Conservation (phyloP, 2,329 filamentous ascomycete genomes). For the Fusarium ambrosium region DNA sequence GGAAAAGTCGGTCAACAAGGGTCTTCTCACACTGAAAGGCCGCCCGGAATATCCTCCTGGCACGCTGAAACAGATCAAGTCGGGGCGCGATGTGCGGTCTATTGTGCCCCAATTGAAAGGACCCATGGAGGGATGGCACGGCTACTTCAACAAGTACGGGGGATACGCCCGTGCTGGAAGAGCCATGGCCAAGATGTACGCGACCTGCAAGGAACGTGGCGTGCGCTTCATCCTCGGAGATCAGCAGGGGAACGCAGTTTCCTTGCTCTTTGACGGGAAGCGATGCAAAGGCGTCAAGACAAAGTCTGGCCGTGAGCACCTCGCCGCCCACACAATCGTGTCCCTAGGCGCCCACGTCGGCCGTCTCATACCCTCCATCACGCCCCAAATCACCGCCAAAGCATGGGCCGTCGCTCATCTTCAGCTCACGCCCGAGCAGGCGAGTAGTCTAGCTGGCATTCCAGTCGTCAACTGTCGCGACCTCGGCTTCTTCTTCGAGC, state of each 20-base stretch:
- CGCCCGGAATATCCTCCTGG: conserved; percentile 56
- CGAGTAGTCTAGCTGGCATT: conserved; percentile 65
- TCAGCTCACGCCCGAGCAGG: conserved; percentile 66
- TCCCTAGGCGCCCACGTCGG: conserved; percentile 64
- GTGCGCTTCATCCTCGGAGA: conserved; percentile 56
- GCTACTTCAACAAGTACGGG: conserved; percentile 70
- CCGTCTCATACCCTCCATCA: conserved; percentile 61
- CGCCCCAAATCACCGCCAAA: conserved; percentile 64
- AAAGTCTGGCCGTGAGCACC: conserved; percentile 12
- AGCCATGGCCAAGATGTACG: conserved; percentile 62
- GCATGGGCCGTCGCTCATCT: conserved; percentile 71
- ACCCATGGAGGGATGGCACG: conserved; percentile 63
- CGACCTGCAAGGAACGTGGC: conserved; percentile 53
- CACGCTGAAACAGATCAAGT: conserved; percentile 55
- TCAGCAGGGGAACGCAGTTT: conserved; percentile 16
- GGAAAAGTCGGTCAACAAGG: conserved; percentile 57
- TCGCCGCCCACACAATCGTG: conserved; percentile 58
- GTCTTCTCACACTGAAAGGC: conserved; percentile 46
- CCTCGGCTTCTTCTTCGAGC: conserved; percentile 74
- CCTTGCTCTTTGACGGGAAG: conserved; percentile 2
- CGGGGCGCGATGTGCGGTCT: conserved; percentile 54
- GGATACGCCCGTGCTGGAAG: conserved; percentile 69
- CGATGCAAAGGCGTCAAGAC: conserved; percentile 17
- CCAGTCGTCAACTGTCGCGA: conserved; percentile 72
- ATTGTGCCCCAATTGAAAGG: conserved; percentile 61